A percentile compares a stretch with the other conserved stretches of the same genome.
Evolutionary conservation across 805 yeast species (phyloP).

Genomic region (Brettanomyces naardenensis): DNA sequence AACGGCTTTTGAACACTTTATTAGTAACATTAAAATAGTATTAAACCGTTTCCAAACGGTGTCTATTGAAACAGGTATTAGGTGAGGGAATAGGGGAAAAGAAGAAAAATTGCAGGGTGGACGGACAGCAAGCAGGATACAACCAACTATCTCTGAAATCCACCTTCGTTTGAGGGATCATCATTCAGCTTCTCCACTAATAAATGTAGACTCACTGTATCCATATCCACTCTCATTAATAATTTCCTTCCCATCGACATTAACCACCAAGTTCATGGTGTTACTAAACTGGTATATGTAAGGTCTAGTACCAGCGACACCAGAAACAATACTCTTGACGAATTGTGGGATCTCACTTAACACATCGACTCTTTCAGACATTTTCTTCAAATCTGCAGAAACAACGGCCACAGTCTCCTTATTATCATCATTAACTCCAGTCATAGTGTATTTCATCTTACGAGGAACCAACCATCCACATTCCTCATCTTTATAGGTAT

Average conservation of each 20-base stretch:
- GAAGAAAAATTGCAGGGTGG: no score
- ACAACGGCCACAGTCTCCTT: constrained; percentile 39
- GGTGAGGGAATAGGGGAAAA: no score
- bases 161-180: no score
- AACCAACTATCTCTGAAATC: no score
- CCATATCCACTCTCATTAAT: constrained; percentile 54
- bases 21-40: no score
- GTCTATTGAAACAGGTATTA: no score
- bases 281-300: constrained; percentile 88
- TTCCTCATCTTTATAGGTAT: constrained; percentile 55
- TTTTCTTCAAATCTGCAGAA: constrained; percentile 48
- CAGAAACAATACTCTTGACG: constrained; percentile 87
- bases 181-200: no score
- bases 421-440: constrained; percentile 29
- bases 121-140: no score
- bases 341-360: constrained; percentile 95
- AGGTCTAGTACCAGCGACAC: constrained; percentile 96
- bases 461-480: constrained; percentile 92
- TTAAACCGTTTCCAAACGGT: no score
- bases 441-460: constrained; percentile 49
- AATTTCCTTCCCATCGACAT: constrained; percentile 31
- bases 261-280: constrained; percentile 34
- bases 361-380: constrained; percentile 91
- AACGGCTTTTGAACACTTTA: no score
- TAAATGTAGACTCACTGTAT: constrained; percentile 78